Evolutionary conservation across 305 asterid species (phyloP), one percentile per base, ranked within the genome.

Genomic region (Caryopteris hybrid): DNA sequence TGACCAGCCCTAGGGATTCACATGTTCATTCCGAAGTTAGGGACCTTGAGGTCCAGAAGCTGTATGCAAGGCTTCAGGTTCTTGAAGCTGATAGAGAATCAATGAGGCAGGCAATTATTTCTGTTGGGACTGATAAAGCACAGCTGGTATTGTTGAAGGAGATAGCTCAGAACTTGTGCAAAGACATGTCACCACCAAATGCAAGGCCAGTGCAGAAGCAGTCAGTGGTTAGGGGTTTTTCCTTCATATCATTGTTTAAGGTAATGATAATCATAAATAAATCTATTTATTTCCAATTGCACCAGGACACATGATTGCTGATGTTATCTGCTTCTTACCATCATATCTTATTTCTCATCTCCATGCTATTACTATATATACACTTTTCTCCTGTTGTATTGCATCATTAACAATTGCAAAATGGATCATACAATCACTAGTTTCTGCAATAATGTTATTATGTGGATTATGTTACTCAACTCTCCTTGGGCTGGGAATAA

Each of bases 41-140:
- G 60, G 96, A 87, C 75, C 80, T 93, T 18, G 95, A 89, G 74
- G 74, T 94, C 64, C 89, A 83, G 80, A 91, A 91, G 88, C 79
- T 94, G 69, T 89, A 94, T 78, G 86, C 81, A 57, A 91, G 98
- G 83, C 88, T 91, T 74, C 99, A 86, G 50, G 93, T 95, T 51
- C 95, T 94, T 54, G 99, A 94, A 79, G 98, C 98, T 68, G 99
- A 94, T 64, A 83, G 96, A 74, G 98, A 94, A 83, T 86, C 96
- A 38, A 91, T 94, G 99, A 86, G 92, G 86, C 97, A 85, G 81
- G 84, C 98, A 23, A 80, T 94, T 57, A 76, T 91, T 58, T 85
- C 97, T 48, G 79, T 91, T 73, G 89, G 93, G 70, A 94, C 97
- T 70, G 99, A 94, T 80, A 94, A 89, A 80, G 98, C 97, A 55